phyloP scores from a whole-genome alignment of 2,329 filamentous ascomycete species.

The Dothistroma pini region DNA sequence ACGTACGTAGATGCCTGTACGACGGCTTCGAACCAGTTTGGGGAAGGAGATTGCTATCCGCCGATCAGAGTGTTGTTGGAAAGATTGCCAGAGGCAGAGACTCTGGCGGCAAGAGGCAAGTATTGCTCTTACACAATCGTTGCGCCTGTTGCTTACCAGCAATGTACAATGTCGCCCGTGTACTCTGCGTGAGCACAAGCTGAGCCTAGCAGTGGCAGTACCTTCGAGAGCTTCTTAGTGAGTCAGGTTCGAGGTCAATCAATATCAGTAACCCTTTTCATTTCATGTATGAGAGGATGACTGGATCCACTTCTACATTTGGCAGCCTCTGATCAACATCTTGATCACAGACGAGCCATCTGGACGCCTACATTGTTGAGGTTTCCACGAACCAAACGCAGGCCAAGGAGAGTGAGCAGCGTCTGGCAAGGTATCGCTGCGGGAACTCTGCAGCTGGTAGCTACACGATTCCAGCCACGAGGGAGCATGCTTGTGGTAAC shows the following conservation, averaged over 20 bases:
- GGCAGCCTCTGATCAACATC: background rate
- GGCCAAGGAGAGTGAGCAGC: background rate
- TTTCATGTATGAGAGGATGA: background rate
- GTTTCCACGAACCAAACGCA: background rate
- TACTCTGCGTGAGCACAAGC: slow-evolving; percentile 10
- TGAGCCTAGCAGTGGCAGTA: slow-evolving; percentile 11
- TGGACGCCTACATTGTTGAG: background rate
- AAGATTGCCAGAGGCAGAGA: slow-evolving; percentile 8
- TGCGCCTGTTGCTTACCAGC: slow-evolving; percentile 21
- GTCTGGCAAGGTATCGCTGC: background rate
- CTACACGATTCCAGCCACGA: background rate
- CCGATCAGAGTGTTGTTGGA: slow-evolving; percentile 28
- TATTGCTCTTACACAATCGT: background rate
- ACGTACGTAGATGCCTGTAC: slow-evolving; percentile 30
- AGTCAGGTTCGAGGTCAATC: background rate
- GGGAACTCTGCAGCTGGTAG: background rate
- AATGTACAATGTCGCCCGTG: slow-evolving; percentile 11
- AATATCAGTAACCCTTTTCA: background rate
- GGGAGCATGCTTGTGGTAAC: too few species aligned
- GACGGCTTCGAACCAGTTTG: slow-evolving; percentile 30
- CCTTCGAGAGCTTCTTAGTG: background rate
- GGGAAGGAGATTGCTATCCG: slow-evolving; percentile 29
- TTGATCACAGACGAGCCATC: background rate
- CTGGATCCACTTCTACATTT: background rate
- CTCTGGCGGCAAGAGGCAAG: background rate